phyloP scores from a whole-genome alignment of 441 rosid genomes.

The Populus hybrid region DNA sequence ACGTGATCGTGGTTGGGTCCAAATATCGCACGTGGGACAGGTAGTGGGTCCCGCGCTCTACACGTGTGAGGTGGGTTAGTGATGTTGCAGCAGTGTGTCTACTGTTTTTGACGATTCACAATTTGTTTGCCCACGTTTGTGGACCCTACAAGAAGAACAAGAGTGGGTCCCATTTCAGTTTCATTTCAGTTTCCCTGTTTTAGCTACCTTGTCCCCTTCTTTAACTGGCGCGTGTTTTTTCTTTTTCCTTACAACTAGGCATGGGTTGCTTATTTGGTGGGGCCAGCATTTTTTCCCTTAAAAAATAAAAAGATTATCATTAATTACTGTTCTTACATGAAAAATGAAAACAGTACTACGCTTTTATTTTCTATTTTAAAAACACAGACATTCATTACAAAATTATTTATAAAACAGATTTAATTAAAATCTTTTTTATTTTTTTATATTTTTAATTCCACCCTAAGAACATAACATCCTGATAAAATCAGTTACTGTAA shows the following conservation, averaged over 20 bases:
- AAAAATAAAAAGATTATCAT: no score
- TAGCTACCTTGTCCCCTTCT: conserved; percentile 6
- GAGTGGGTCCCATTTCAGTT: conserved; percentile 1
- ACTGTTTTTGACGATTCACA: neutral
- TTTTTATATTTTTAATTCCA: no score
- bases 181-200: conserved; percentile 3
- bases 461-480: no score
- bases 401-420: no score
- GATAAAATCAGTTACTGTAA: neutral
- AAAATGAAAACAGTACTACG: no score
- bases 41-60: neutral
- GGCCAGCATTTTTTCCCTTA: neutral
- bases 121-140: neutral
- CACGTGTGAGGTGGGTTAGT: conserved; percentile 24
- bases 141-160: neutral
- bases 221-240: neutral
- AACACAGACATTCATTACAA: no score
- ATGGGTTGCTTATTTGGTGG: neutral
- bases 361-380: no score
- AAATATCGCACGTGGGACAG: neutral
- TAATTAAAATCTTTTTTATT: no score
- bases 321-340: no score
- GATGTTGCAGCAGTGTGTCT: neutral
- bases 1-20: conserved; percentile 5
- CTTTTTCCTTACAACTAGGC: neutral